These are phyloP conservation scores for Tetrahymena malaccensis DNA, from an alignment of 73 alveolate genomes.

Conservation along the genomic window DNA sequence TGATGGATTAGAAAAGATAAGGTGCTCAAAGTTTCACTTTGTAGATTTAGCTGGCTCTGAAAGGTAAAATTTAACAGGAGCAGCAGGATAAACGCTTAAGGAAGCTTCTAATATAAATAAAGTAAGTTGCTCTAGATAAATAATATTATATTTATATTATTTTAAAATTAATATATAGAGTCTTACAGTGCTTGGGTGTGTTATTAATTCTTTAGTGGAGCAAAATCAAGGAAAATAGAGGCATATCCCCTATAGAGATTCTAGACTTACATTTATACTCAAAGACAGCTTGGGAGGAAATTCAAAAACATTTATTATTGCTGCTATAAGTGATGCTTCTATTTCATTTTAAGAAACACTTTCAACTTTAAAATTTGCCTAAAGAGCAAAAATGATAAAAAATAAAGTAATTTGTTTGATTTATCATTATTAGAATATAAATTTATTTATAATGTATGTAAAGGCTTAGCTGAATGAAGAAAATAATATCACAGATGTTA, in stretches of 20 bases:
- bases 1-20: not conserved
- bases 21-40: slow-evolving; percentile 52
- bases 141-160: slow-evolving; percentile 19
- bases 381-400: slow-evolving; percentile 67
- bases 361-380: slow-evolving; percentile 66
- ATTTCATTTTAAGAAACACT: slow-evolving; percentile 56
- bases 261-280: slow-evolving; percentile 60
- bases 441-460: not conserved
- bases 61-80: slow-evolving; percentile 65
- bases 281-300: slow-evolving; percentile 78
- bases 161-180: slow-evolving; percentile 46
- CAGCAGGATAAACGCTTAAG: slow-evolving; percentile 75
- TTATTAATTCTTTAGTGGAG: slow-evolving; percentile 63
- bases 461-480: not conserved
- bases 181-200: slow-evolving; percentile 52
- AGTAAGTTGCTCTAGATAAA: not conserved
- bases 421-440: too few relatives aligned
- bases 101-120: slow-evolving; percentile 88
- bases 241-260: slow-evolving; percentile 64
- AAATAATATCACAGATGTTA: not conserved
- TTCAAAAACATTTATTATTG: slow-evolving; percentile 63
- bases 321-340: slow-evolving; percentile 55
- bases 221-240: slow-evolving; percentile 42
- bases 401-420: slow-evolving; percentile 50
- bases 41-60: slow-evolving; percentile 89